Percentiles rank a stretch among this genome's conserved stretches.
Conservation (phyloP, 2,329 filamentous ascomycete species). For the Aspergillaceae sp. region DNA sequence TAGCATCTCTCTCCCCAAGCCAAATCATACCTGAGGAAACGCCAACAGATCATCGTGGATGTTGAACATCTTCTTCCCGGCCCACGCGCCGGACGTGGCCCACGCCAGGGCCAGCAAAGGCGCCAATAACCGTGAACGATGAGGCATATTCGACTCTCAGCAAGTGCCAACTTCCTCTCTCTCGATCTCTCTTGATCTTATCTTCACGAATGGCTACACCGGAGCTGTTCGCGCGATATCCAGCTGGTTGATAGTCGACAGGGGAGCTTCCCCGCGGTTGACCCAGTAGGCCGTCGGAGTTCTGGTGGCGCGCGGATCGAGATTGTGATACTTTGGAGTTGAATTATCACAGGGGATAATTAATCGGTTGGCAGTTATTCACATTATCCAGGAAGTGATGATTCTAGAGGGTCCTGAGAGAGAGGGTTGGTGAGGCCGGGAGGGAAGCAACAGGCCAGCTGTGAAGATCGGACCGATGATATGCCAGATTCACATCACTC, state of each 20-base stretch:
- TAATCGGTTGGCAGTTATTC: no score
- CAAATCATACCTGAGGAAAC: conserved; percentile 63
- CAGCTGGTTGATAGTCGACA: not conserved
- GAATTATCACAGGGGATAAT: no score
- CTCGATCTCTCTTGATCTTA: not conserved
- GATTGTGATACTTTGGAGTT: no score
- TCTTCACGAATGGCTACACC: not conserved
- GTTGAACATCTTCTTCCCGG: conserved; percentile 60
- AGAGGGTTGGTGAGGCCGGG: no score
- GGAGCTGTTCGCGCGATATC: not conserved
- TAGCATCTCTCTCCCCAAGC: not conserved
- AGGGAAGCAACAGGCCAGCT: conserved; percentile 7
- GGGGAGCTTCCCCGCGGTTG: conserved; percentile 1
- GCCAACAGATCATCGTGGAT: conserved; percentile 82
- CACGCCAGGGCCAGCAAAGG: conserved; percentile 26
- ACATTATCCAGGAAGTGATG: no score
- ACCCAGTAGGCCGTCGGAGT: no score
- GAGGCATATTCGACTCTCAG: not conserved
- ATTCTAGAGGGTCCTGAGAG: no score
- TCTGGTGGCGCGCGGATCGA: not conserved
- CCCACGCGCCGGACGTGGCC: conserved; percentile 32
- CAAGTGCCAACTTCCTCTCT: not conserved
- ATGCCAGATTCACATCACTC: no score
- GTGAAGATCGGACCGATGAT: conserved; percentile 7
- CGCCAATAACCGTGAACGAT: conserved; percentile 8